Evolutionary conservation across 805 yeast species (phyloP), one percentile per base, ranked within the genome.

Genomic region (Ogataea paradorogensis): DNA sequence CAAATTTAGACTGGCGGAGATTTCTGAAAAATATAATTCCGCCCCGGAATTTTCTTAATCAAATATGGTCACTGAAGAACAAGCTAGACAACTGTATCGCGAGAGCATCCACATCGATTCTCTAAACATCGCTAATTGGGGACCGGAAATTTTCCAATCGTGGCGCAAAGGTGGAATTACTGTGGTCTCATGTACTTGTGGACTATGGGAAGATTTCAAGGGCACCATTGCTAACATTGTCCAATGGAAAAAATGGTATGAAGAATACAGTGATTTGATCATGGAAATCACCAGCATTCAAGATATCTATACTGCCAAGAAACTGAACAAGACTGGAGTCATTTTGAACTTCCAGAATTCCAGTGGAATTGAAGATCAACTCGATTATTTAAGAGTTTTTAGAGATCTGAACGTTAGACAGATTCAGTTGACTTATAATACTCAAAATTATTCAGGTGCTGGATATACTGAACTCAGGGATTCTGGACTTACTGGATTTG

Each of bases 401-500:
- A 44, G 48, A 30, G 50, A 48, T 10, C 31, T 48, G 23, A 40
- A 46, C 24, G 51, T 48, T 15, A 46, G 33, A 27, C 48, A 46
- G 27, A 48, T 48, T 45, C 51, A 48, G 37, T 39, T 46, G 18
- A 48, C 52, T 3, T 48, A 48, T 33, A 48, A 48, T 25, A 48
- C 52, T 9, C 51, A 48, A 30, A 48, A 48, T 28, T 48, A 48
- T 33, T 48, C 52, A 2, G 52, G 52, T 23, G 52, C 52, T 7
- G 52, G 51, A 22, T 48, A 48, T 27, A 48, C 52, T 8, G 52
- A 48, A 37, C 43, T 51, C 9, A 44, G 43, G 35, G 52, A 48
- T 23, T 48, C 52, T 13, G 78, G 78, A 0, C 50, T 73, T 30
- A 61, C 74, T 13, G 63, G 62, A 1, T 66, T 46, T 41, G 78